Evolutionary conservation across 2,329 filamentous ascomycete genomes (phyloP).

Genomic region (Paradendryphiella salina): DNA sequence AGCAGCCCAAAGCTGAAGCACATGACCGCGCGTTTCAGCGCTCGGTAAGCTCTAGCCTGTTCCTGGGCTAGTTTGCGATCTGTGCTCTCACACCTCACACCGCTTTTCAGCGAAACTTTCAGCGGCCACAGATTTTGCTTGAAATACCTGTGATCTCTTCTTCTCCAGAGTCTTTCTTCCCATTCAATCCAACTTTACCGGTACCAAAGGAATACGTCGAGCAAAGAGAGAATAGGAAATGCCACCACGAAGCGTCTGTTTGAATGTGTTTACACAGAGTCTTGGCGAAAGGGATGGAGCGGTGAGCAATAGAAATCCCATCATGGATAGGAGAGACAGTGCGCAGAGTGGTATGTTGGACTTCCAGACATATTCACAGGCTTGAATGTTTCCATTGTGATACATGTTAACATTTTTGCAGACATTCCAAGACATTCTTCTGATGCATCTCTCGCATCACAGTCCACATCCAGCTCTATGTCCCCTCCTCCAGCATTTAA

Average conservation of each 20-base stretch:
- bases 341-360: slow-evolving; percentile 32
- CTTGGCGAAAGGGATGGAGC: slow-evolving; percentile 34
- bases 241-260: slow-evolving; percentile 43
- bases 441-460: slow-evolving; percentile 26
- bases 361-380: neutral
- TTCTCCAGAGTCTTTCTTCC: slow-evolving; percentile 6
- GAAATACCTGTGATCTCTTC: slow-evolving; percentile 28
- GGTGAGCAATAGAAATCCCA: slow-evolving; percentile 31
- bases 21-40: slow-evolving; percentile 38
- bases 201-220: slow-evolving; percentile 16
- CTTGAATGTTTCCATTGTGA: neutral
- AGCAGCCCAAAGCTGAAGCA: slow-evolving; percentile 30
- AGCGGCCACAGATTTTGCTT: slow-evolving; percentile 30
- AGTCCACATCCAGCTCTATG: slow-evolving; percentile 17
- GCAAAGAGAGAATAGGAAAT: slow-evolving; percentile 28
- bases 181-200: slow-evolving; percentile 13
- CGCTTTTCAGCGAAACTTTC: slow-evolving; percentile 42
- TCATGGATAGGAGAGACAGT: slow-evolving; percentile 35
- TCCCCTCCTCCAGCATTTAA: slow-evolving; percentile 28
- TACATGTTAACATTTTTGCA: slow-evolving; percentile 14
- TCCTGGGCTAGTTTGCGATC: slow-evolving; percentile 36
- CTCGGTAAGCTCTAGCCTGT: slow-evolving; percentile 36
- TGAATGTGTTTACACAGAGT: slow-evolving; percentile 45
- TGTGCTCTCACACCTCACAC: slow-evolving; percentile 45
- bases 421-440: slow-evolving; percentile 29